Evolutionary conservation across 345 rosid genomes (phyloP).

Genomic region (Abelmoschus esculentus): DNA sequence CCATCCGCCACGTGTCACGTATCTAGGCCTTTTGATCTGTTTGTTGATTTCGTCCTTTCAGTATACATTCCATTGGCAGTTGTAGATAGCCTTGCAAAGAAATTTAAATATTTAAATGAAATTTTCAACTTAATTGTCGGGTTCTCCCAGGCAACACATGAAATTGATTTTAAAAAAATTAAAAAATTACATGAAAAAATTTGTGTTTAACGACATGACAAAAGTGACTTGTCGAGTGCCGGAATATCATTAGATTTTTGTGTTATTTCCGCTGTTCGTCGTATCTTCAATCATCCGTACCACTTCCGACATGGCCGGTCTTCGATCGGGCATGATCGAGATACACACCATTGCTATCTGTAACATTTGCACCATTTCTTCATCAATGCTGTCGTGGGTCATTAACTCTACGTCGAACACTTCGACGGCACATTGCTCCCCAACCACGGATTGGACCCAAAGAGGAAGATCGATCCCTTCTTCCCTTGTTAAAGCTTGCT

Average conservation of each 20-base stretch:
- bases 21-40: not conserved
- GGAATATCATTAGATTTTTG: slow-evolving; percentile 21
- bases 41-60: not conserved
- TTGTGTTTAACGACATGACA: not conserved
- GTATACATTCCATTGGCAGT: not conserved
- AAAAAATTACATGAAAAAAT: not conserved
- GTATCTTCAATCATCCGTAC: slow-evolving; percentile 88
- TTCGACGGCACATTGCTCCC: slow-evolving; percentile 97
- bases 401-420: slow-evolving; percentile 85
- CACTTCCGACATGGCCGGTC: slow-evolving; percentile 76
- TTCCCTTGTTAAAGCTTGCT: slow-evolving; percentile 79
- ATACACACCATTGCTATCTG: slow-evolving; percentile 92
- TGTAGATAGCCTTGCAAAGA: not conserved
- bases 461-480: slow-evolving; percentile 90
- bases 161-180: not conserved
- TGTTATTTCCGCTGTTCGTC: slow-evolving; percentile 49
- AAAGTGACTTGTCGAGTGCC: slow-evolving; percentile 36
- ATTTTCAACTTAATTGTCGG: not conserved
- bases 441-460: slow-evolving; percentile 92
- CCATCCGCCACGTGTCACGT: not conserved
- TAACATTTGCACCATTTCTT: slow-evolving; percentile 90
- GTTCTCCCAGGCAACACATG: not conserved
- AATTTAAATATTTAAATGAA: not conserved
- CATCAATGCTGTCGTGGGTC: slow-evolving; percentile 78
- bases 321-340: slow-evolving; percentile 71